Base-by-base conservation (phyloP, 345 rosid genomes). In the Gossypium rotundifolium region DNA sequence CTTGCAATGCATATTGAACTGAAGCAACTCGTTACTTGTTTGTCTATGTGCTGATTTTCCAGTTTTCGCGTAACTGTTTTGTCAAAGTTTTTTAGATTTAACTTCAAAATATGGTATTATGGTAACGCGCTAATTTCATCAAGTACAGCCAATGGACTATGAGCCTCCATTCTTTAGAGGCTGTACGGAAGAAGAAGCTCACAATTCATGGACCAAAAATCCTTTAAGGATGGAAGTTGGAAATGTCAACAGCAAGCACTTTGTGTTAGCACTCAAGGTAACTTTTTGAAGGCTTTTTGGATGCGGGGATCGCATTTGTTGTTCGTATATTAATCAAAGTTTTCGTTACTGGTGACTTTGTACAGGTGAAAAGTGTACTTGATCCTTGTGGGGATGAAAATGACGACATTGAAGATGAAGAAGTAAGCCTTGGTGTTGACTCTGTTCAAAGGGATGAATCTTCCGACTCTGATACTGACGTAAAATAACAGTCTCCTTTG, bases 171-270 rank as follows among this genome's bases (percentile, higher is more conserved):
- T 91, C 88, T 95, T 95, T 84, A 86, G 90, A 82, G 79, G 92
- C 72, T 91, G 98, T 75, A 77, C 87, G 18, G 96, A 89, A 75
- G 93, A 89, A 63, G 99, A 93, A 87, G 91, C 89, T 77, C 89
- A 85, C 75, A 84, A 87, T 81, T 75, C 84, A 55, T 95, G 99
- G 99, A 87, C 85, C 52, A 91, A 90, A 87, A 83, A 76, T 84
- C 98, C 99, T 83, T 80, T 95, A 77, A 88, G 86, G 74, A 93
- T 95, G 99, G 93, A 93, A 82, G 89, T 95, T 82, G 98, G 99
- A 58, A 87, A 93, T 76, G 99, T 95, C 77, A 93, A 93, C 83
- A 93, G 98, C 92, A 93, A 89, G 77, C 98, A 95, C 84, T 89
- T 90, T 77, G 90, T 91, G 38, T 83, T 93, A 79, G 89, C 94